phyloP scores from a whole-genome alignment of 768 basidiomycete species.

The Russula compacta region DNA sequence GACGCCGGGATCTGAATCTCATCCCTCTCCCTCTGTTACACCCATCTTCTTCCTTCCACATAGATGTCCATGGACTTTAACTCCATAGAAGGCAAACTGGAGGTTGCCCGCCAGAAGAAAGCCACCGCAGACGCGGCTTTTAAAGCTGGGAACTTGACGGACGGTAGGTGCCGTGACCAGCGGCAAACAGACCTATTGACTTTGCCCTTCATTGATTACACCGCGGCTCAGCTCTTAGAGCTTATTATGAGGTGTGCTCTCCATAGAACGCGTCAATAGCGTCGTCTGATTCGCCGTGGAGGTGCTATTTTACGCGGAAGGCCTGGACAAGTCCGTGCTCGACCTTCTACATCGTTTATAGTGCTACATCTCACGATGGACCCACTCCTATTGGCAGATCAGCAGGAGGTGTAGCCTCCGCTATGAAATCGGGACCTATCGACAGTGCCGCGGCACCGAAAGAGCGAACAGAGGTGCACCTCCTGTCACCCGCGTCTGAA shows the following conservation, averaged over 20 bases:
- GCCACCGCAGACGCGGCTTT: slow-evolving; percentile 59
- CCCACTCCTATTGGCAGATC: slow-evolving; percentile 3
- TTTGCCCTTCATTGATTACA: neutral
- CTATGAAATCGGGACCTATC: neutral
- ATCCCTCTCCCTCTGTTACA: neutral
- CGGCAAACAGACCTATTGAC: neutral
- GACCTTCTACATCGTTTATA: neutral
- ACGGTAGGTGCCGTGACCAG: slow-evolving; percentile 33
- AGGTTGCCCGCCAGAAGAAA: slow-evolving; percentile 40
- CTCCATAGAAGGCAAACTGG: slow-evolving; percentile 12
- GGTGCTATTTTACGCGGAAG: slow-evolving; percentile 30
- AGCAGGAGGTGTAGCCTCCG: neutral
- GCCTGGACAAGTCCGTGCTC: slow-evolving; percentile 52
- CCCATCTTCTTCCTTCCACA: neutral
- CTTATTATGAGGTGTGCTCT: slow-evolving; percentile 57
- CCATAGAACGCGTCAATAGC: neutral
- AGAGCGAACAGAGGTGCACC: slow-evolving; percentile 57
- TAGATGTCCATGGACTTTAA: neutral
- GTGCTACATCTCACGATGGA: neutral
- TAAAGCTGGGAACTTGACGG: slow-evolving; percentile 51
- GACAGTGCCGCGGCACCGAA: slow-evolving; percentile 29
- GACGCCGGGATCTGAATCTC: neutral
- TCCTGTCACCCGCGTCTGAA: neutral
- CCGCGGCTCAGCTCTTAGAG: slow-evolving; percentile 43
- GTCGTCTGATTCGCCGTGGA: slow-evolving; percentile 1